Percentiles rank a stretch among this genome's conserved stretches.
Evolutionary conservation across 2,329 filamentous ascomycete species (phyloP).

Genomic region (Paecilomyces sp.): DNA sequence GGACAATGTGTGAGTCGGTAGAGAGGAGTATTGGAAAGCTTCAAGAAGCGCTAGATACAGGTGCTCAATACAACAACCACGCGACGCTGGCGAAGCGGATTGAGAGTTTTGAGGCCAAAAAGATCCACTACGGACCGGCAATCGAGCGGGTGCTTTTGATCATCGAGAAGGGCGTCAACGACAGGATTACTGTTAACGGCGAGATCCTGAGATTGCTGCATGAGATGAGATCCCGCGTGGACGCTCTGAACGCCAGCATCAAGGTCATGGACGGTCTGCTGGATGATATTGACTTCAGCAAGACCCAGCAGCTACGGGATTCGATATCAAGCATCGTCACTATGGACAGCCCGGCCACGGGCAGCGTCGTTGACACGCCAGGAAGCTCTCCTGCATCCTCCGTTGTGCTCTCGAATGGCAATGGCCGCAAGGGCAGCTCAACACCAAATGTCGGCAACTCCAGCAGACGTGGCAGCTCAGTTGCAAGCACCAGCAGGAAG

Average conservation of each 20-base stretch:
- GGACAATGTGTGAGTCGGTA: slow-evolving; percentile 95
- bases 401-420: slow-evolving; percentile 47
- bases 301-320: slow-evolving; percentile 73
- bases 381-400: slow-evolving; percentile 66
- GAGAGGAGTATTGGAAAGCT: slow-evolving; percentile 80
- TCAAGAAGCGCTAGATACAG: slow-evolving; percentile 68
- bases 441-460: slow-evolving; percentile 38
- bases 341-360: slow-evolving; percentile 65
- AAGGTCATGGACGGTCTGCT: slow-evolving; percentile 66
- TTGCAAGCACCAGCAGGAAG: slow-evolving; percentile 30
- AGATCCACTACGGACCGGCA: slow-evolving; percentile 84
- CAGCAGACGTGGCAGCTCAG: slow-evolving; percentile 42
- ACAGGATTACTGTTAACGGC: slow-evolving; percentile 92
- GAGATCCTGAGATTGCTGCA: slow-evolving; percentile 82
- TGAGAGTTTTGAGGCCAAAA: slow-evolving; percentile 91
- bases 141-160: slow-evolving; percentile 87
- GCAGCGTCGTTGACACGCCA: slow-evolving; percentile 63
- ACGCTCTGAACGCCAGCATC: slow-evolving; percentile 68
- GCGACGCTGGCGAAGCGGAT: slow-evolving; percentile 70
- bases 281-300: slow-evolving; percentile 59
- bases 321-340: slow-evolving; percentile 90
- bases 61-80: slow-evolving; percentile 65
- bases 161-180: slow-evolving; percentile 91
- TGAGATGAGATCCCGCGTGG: slow-evolving; percentile 79
- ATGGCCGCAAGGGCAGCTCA: slow-evolving; percentile 39